phyloP scores from a whole-genome alignment of 176 grass and related monocot genomes.

The Triticum dicoccoides region DNA sequence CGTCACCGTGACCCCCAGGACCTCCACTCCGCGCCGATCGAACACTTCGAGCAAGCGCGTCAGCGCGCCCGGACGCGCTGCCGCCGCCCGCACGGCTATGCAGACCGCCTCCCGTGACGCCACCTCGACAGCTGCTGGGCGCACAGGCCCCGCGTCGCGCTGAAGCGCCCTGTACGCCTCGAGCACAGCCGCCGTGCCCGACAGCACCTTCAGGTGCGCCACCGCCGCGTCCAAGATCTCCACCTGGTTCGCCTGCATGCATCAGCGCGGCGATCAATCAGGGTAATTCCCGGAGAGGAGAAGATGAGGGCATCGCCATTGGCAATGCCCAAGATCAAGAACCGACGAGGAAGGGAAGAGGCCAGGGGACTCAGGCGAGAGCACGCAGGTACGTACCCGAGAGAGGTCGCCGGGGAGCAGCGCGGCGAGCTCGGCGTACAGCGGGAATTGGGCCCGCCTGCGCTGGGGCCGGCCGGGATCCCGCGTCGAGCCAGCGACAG shows the following conservation, averaged over 20 bases:
- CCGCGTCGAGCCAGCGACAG: background rate
- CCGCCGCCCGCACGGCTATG: background rate
- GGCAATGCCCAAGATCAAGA: background rate
- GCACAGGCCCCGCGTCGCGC: background rate
- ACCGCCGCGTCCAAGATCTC: conserved; percentile 26
- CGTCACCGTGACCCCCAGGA: conserved; percentile 25
- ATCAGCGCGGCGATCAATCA: background rate
- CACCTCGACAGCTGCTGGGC: background rate
- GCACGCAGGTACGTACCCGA: background rate
- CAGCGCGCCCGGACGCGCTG: conserved; percentile 8
- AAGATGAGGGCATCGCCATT: background rate
- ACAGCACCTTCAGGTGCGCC: conserved; percentile 25
- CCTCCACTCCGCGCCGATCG: conserved; percentile 27
- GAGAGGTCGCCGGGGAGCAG: conserved; percentile 12
- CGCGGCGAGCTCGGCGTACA: conserved; percentile 20
- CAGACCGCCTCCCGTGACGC: conserved; percentile 12
- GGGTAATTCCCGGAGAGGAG: background rate
- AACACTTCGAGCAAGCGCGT: conserved; percentile 30
- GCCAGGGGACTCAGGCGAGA: background rate
- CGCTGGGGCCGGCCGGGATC: background rate
- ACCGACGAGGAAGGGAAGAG: background rate
- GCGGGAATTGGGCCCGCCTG: background rate
- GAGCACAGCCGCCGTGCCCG: conserved; percentile 32
- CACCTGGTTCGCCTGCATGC: background rate
- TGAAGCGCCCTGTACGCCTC: conserved; percentile 26